Evolutionary conservation across 257 asterid species (phyloP).

Genomic region (Solanum boliviense): DNA sequence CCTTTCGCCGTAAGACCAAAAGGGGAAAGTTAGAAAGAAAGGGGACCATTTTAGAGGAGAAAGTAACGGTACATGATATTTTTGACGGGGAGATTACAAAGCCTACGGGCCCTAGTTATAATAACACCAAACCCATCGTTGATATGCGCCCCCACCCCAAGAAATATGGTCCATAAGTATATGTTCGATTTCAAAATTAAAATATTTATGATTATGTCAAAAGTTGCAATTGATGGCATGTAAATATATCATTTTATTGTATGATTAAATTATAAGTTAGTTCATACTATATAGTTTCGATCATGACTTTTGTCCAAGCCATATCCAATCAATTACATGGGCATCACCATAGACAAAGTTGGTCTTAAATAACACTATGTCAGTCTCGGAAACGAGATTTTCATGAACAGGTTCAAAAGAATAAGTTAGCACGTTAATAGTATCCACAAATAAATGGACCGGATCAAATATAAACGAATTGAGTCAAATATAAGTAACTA

Average conservation of each 20-base stretch:
- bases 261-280: neutral
- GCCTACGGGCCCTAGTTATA: neutral
- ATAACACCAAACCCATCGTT: neutral
- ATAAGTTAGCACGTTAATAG: too few species aligned
- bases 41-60: conserved; percentile 4
- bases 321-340: neutral
- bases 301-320: neutral
- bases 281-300: neutral
- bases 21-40: neutral
- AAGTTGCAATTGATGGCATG: too few species aligned
- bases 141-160: neutral
- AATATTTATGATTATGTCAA: neutral
- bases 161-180: neutral
- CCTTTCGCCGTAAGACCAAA: conserved; percentile 8
- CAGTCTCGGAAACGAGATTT: too few species aligned
- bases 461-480: too few species aligned
- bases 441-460: too few species aligned
- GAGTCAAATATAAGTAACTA: too few species aligned
- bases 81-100: neutral
- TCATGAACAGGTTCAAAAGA: too few species aligned
- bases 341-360: neutral
- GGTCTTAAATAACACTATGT: too few species aligned
- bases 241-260: too few species aligned
- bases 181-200: too few species aligned
- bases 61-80: conserved; percentile 17